Evolutionary conservation across 441 rosid genomes (phyloP).

Genomic region (Populus hybrid): DNA sequence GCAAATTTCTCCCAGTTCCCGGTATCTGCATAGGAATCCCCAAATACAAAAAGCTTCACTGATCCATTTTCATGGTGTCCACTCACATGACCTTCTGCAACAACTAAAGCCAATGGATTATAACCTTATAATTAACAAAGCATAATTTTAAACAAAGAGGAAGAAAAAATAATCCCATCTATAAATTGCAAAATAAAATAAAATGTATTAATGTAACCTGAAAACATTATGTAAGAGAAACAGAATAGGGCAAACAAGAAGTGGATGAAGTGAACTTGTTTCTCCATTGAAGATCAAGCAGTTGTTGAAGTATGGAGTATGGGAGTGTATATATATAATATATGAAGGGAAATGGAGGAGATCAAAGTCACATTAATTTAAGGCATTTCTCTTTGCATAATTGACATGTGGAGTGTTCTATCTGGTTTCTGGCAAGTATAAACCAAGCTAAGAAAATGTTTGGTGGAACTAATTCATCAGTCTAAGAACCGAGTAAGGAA

Average conservation of each 20-base stretch:
- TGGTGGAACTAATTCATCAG: background rate
- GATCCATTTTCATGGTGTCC: background rate
- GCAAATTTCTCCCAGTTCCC: constrained; percentile 49
- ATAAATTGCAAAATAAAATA: too few relatives aligned
- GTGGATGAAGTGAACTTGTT: background rate
- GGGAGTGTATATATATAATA: too few relatives aligned
- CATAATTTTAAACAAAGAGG: background rate
- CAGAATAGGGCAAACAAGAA: background rate
- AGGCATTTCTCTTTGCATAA: background rate
- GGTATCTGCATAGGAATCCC: constrained; percentile 79
- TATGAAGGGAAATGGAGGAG: background rate
- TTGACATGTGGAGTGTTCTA: background rate
- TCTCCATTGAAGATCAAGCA: constrained; percentile 1
- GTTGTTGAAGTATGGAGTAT: background rate
- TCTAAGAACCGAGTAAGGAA: background rate
- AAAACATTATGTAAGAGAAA: background rate
- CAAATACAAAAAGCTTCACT: constrained; percentile 60
- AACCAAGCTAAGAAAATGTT: background rate
- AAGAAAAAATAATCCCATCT: background rate
- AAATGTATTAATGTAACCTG: background rate
- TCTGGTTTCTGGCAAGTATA: background rate
- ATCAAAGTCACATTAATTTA: background rate
- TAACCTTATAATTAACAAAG: background rate
- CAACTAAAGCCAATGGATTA: background rate
- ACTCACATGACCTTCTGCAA: background rate